Evolutionary conservation across 2,329 filamentous ascomycete species (phyloP), one percentile per base, ranked within the genome.

Genomic region (Neopestalotiopsis rosae): DNA sequence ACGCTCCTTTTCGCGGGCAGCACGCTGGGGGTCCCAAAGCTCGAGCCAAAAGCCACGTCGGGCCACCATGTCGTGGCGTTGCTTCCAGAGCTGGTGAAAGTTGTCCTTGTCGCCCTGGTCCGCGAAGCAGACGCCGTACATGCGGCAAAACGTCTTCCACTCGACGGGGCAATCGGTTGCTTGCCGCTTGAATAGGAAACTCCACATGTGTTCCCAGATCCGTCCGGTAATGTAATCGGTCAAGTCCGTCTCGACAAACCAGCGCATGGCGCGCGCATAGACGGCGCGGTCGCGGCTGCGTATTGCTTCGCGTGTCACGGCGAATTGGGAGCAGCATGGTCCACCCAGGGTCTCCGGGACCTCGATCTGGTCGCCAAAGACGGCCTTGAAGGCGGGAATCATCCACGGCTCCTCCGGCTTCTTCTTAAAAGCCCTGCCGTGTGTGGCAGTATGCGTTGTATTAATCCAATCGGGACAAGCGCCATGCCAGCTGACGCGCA

Each of bases 401-500:
- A 80, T 78, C 63, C 73, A 77, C 3, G 70, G 72, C 67, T 79
- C 75, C 69, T 80, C 77, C 68, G 75, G 65, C 72, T 78, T 79
- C 6, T 52, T 20, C 17, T 52, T 52, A 17, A 9, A 38, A 7
- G 34, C 10, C 34, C 10, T 6, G 34, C 34, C 34, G 34, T 38
- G 34, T 10, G 34, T 38, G 34, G 6, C 10, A 10, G 34, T 38
- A 10, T 38, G 34, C 45, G 75, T 77, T 7, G 79, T 81, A 71
- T 81, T 77, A 69, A 89, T 83, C 84, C 86, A 88, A 57, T 81
- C 81, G 0, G 86, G 88, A 73, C 87, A 89, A 5, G 85, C 87
- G 3, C 85, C 83, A 42, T 84, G 77, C 86, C 87, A 89, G 68
- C 80, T 82, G 71, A 87, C 87, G 5, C 86, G 81, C 72, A 89